A percentile compares a stretch with the other conserved stretches of the same genome.
phyloP scores from a whole-genome alignment of 1,284 basidiomycete species.

The Sporisorium exsertum region DNA sequence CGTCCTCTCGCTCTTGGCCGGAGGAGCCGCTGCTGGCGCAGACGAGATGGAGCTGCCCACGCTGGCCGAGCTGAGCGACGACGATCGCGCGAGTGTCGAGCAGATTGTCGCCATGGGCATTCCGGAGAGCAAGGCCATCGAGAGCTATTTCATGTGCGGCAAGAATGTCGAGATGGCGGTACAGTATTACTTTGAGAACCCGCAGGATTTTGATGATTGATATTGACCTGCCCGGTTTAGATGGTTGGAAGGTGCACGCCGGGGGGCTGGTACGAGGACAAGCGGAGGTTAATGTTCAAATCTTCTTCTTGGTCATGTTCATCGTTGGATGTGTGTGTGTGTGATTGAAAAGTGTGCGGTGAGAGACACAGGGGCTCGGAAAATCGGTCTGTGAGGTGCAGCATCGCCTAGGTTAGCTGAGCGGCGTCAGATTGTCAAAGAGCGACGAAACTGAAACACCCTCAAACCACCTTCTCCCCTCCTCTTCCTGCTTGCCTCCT shows the following conservation, averaged over 20 bases:
- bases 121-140: conserved; percentile 65
- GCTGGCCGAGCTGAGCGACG: conserved; percentile 56
- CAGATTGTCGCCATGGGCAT: conserved; percentile 68
- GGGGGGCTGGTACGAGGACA: no score
- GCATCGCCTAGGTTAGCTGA: no score
- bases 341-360: no score
- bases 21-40: conserved; percentile 52
- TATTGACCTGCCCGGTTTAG: no score
- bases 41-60: conserved; percentile 61
- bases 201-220: conserved; percentile 58
- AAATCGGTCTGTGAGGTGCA: no score
- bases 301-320: no score
- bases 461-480: conserved; percentile 2
- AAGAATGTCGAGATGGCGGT: conserved; percentile 68
- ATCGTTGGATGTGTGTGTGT: no score
- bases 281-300: no score
- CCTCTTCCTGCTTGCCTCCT: neutral
- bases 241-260: no score
- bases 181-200: conserved; percentile 68
- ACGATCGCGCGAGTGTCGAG: conserved; percentile 60
- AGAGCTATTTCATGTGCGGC: conserved; percentile 67
- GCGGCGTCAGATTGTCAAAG: conserved; percentile 20
- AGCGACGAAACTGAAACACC: conserved; percentile 2
- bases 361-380: no score
- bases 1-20: conserved; percentile 63